A percentile compares a stretch with the other conserved stretches of the same genome.
Conservation (phyloP, 2,329 filamentous ascomycete genomes). For the Epichloe gansuensis region DNA sequence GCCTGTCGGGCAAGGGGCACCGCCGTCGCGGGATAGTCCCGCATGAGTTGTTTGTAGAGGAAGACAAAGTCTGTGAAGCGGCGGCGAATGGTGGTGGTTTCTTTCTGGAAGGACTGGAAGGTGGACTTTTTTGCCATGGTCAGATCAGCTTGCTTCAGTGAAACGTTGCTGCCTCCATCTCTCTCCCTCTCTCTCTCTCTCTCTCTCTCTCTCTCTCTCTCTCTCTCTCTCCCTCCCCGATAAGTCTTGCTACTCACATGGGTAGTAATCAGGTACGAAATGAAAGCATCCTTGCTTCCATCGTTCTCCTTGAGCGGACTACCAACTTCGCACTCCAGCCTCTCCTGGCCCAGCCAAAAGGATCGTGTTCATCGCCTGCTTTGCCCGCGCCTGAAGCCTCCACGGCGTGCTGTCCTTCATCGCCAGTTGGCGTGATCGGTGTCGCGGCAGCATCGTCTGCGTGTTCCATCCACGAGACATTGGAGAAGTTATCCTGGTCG, state of each 20-base stretch:
- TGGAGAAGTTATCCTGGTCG: conserved; percentile 63
- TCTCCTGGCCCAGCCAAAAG: conserved; percentile 55
- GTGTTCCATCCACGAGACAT: conserved; percentile 64
- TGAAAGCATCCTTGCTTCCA: conserved; percentile 90
- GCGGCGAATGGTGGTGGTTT: conserved; percentile 67
- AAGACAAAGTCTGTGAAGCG: conserved; percentile 98
- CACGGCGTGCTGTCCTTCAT: conserved; percentile 23
- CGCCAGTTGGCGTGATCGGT: conserved; percentile 12
- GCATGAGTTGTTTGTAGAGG: conserved; percentile 78
- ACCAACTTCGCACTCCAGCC: conserved; percentile 71
- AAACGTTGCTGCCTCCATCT: background rate
- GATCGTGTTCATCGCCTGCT: conserved; percentile 39
- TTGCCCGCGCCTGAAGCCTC: conserved; percentile 27
- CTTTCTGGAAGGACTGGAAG: conserved; percentile 82
- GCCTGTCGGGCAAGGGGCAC: conserved; percentile 95
- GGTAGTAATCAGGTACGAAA: conserved; percentile 90
- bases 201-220: background rate
- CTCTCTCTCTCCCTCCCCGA: background rate
- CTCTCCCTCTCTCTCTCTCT: no score
- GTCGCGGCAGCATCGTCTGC: conserved; percentile 25
- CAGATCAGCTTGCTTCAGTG: background rate
- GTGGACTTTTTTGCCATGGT: conserved; percentile 51
- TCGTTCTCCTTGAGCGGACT: conserved; percentile 89
- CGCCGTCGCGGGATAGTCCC: conserved; percentile 82
- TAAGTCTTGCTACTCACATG: conserved; percentile 42